Base-by-base conservation (phyloP, 441 rosid species). In the Jatropha podagrica region DNA sequence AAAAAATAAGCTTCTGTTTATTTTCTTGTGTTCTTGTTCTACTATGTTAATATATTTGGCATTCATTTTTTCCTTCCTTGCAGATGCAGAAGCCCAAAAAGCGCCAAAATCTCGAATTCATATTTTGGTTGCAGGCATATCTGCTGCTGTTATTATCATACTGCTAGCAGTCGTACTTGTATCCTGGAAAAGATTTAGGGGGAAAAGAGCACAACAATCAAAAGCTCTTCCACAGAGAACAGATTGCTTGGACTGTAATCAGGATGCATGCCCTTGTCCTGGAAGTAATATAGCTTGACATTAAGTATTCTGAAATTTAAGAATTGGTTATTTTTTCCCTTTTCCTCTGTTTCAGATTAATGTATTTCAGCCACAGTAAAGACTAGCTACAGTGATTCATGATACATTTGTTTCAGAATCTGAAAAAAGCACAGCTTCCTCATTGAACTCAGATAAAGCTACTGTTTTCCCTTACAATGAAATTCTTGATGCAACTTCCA, bases 401-500 rank as follows among this genome's bases (percentile, higher is more conserved):
- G 20, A 23, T 70, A 48, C 17, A 42, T 68, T 65, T 15, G 60
- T 71, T 74, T 65, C 73, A 78, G 77, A 76, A 64, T 56, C 42
- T 63, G 79, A 61, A 59, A 81, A 58, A 76, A 76, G 71, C 52
- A n/a, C 20, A 61, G 32, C 66, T 73, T 81, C 80, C 42, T 76
- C 80, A 32, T 48, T 71, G 23, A 69, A 38, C 65, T 80, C 77
- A 5, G 69, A 55, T 17, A 83, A 83, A 78, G 78, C 77, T 70
- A 71, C 76, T 58, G 54, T 63, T 55, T 76, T 83, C 65, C 65
- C 71, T 73, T 83, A 71, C 59, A 7, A 46, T 23, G 86, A 80
- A 80, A 65, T 83, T 58, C 23, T 78, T 23, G 77, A 76, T n/a
- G 86, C 84, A 8, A 78, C 86, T 38, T 81, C 74, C 58, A 83